Percentiles rank a stretch among this genome's conserved stretches.
phyloP scores from a whole-genome alignment of 441 rosid species.

The Erysimum pusillum region DNA sequence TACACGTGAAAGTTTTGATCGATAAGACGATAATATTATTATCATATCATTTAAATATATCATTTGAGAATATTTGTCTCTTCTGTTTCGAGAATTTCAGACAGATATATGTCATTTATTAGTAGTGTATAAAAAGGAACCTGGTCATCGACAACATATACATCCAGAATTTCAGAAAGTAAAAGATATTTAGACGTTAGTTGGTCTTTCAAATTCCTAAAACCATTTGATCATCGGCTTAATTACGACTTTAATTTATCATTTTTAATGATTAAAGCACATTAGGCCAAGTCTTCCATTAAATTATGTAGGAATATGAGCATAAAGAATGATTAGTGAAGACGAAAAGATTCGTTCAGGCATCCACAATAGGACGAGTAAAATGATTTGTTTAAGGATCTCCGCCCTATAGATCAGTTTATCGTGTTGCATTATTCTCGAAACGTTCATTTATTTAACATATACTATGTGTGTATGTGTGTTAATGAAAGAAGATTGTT shows the following conservation, averaged over 20 bases:
- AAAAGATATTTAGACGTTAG: constrained; percentile 25
- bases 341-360: constrained; percentile 36
- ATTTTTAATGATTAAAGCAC: constrained; percentile 29
- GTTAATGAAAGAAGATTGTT: not conserved
- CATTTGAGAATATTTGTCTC: not conserved
- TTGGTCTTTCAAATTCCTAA: constrained; percentile 34
- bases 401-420: constrained; percentile 4
- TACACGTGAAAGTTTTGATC: not conserved
- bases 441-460: constrained; percentile 14
- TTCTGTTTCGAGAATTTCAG: not conserved
- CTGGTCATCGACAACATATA: not conserved
- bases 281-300: constrained; percentile 18
- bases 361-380: constrained; percentile 39
- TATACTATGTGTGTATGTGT: not conserved
- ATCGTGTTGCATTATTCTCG: constrained; percentile 33
- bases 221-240: constrained; percentile 2
- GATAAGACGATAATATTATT: no score
- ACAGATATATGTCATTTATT: not conserved
- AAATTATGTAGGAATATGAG: not conserved
- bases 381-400: constrained; percentile 19
- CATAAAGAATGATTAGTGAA: not conserved
- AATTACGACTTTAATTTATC: not conserved
- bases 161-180: constrained; percentile 15
- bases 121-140: not conserved
- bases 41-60: not conserved